Evolutionary conservation across 139 green algal species (phyloP), one percentile per base, ranked within the genome.

Genomic region (Penium margaritaceum): DNA sequence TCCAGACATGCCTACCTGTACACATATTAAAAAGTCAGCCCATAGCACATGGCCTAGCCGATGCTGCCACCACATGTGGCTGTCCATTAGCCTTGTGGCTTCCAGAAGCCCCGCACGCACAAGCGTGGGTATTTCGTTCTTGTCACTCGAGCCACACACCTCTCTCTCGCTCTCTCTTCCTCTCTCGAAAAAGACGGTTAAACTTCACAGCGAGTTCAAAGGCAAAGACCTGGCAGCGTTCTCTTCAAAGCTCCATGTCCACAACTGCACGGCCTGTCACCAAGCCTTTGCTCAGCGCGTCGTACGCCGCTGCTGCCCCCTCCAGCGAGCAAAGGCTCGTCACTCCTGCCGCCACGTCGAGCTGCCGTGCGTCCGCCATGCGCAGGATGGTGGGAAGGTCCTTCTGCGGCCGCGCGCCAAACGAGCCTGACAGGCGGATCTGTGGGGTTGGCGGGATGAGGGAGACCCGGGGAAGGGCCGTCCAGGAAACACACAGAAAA

Each of bases 371-470:
- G 6, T 41, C 72, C 19, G 43, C 72, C 32, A 79, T 19, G 30
- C 7, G 37, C 62, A 73, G 24, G 6, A 79, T 15, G 2, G 29
- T 53, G 17, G 72, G 72, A 21, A 79, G 72, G 30, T 79, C 72
- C 17, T 39, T 29, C 27, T 38, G 62, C 3, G 72, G 38, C n/a
- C 39, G 36, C 9, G 72, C 72, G 7, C 72, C 72, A 37, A 75
- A 79, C 5, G 72, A 79, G 4, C 72, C 72, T 6, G 75, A 32
- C 21, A 79, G 75, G 27, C 34, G 32, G 32, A 79, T 79, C 72
- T 79, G 41, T 0, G 47, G 47, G 21, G 21, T 6, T 2, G 43
- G 43, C 19, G 21, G 43, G 17, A 54, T 54, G 46, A 21, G 57
- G 32, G 57, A 37, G 5, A 19, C 5, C 34, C 24, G 30, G 27